Conservation (phyloP, 805 yeast species). For the Cyberlindnera americana region DNA sequence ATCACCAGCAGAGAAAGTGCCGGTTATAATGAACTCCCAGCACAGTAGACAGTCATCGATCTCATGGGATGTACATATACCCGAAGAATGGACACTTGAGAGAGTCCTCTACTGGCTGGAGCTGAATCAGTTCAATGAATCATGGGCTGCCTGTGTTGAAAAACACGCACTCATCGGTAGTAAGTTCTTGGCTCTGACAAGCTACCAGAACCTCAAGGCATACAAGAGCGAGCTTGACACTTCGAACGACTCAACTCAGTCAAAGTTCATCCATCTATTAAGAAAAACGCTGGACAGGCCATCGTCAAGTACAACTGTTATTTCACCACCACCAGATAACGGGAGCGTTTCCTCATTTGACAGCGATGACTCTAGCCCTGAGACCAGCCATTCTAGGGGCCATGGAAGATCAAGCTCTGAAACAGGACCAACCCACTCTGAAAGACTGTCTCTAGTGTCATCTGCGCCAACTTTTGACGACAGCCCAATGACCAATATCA, state of each 20-base stretch:
- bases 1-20: slow-evolving; percentile 4
- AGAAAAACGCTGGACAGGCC: slow-evolving; percentile 38
- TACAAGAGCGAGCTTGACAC: slow-evolving; percentile 38
- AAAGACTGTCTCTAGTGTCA: slow-evolving; percentile 31
- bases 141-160: slow-evolving; percentile 69
- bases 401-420: slow-evolving; percentile 30
- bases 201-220: slow-evolving; percentile 55
- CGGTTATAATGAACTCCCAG: slow-evolving; percentile 14
- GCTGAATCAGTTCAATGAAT: slow-evolving; percentile 59
- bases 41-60: slow-evolving; percentile 28
- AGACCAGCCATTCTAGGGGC: slow-evolving; percentile 1
- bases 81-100: slow-evolving; percentile 69
- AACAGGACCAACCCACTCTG: slow-evolving; percentile 13
- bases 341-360: slow-evolving; percentile 22
- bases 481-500: slow-evolving; percentile 1
- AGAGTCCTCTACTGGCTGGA: slow-evolving; percentile 68
- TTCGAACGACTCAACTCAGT: slow-evolving; percentile 48
- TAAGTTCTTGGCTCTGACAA: slow-evolving; percentile 61
- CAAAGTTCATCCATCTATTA: slow-evolving; percentile 52
- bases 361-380: slow-evolving; percentile 23
- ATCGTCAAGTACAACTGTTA: slow-evolving; percentile 19
- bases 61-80: slow-evolving; percentile 49
- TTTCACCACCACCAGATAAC: slow-evolving; percentile 17
- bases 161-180: slow-evolving; percentile 57
- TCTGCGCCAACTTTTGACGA: slow-evolving; percentile 32